Evolutionary conservation across 805 yeast species (phyloP), one percentile per base, ranked within the genome.

Genomic region (Yarrowia phangngaensis): DNA sequence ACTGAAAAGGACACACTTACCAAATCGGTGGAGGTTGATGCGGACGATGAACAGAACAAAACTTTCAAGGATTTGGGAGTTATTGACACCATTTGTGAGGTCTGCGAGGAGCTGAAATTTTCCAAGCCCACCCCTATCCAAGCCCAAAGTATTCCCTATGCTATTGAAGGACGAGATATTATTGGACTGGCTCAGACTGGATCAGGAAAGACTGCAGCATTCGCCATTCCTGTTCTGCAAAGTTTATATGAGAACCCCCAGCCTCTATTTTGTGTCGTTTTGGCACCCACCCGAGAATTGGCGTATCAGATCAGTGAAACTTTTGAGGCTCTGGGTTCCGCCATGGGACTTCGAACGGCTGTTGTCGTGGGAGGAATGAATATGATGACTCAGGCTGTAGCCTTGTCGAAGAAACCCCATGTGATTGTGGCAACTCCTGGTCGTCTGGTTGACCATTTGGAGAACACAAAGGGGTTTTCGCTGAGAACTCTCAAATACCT

Each of bases 341-440:
- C 79, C 7, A 92, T 92, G 95, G 98, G 97, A 1, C 75, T 90
- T n/a, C 74, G 95, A 59, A 74, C 90, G 16, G 80, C 80, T 3
- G 88, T 95, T 51, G 77, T 90, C 54, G 96, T 92, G 27, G 98
- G 98, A 58, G 98, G 98, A 54, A 89, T 92, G 90, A 95, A 87
- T 63, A 84, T 85, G 84, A 87, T 92, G 92, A 95, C 88, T 57
- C 98, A 90, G 67, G 92, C 97, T 0, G 75, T 95, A 53, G 96
- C 92, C 55, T 72, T 90, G 58, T 84, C 86, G 83, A 77, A 92
- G 57, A 88, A 86, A 59, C 98, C 98, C 3, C 98, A 90, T 62
- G 76, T 90, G 35, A 47, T 51, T 23, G 50, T 45, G 8, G 50
- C 50, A 2, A 60, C 63, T 3, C 64, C 64, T 4, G 75, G 75